phyloP scores from a whole-genome alignment of 148 eudicot species.

The Gaultheria prostrata region DNA sequence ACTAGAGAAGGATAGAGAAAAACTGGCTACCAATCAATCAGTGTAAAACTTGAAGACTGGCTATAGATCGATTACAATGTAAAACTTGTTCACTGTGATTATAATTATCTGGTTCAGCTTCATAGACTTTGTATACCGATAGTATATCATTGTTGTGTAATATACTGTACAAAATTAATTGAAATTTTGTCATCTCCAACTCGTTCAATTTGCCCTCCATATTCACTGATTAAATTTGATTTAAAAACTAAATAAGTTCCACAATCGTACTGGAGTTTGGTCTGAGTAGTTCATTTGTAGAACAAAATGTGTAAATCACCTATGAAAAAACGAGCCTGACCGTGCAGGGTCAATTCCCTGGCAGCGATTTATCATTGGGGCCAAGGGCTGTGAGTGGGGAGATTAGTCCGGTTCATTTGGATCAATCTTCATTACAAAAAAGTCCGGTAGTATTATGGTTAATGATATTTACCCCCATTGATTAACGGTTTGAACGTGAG shows the following conservation, averaged over 20 bases:
- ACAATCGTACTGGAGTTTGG: neutral
- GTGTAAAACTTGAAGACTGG: conserved; percentile 18
- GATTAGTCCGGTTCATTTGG: too few species aligned
- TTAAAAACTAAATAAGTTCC: neutral
- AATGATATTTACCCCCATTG: too few species aligned
- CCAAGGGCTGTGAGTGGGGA: too few species aligned
- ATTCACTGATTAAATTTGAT: neutral
- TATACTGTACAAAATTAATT: neutral
- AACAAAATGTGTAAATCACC: neutral
- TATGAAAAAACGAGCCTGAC: neutral
- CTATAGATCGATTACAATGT: neutral
- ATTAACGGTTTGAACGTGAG: too few species aligned
- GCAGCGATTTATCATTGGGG: too few species aligned
- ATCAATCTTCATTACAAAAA: too few species aligned
- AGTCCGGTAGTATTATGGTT: too few species aligned
- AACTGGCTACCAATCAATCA: conserved; percentile 39
- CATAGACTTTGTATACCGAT: neutral
- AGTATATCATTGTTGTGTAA: neutral
- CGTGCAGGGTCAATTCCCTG: too few species aligned
- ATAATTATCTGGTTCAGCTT: neutral
- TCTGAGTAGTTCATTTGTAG: neutral
- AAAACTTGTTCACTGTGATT: neutral
- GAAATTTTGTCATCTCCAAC: neutral
- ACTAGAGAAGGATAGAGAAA: conserved; percentile 18
- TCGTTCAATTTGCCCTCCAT: neutral